Conservation (phyloP, 495 filamentous ascomycete species). For the Bryoglossum gracile region DNA sequence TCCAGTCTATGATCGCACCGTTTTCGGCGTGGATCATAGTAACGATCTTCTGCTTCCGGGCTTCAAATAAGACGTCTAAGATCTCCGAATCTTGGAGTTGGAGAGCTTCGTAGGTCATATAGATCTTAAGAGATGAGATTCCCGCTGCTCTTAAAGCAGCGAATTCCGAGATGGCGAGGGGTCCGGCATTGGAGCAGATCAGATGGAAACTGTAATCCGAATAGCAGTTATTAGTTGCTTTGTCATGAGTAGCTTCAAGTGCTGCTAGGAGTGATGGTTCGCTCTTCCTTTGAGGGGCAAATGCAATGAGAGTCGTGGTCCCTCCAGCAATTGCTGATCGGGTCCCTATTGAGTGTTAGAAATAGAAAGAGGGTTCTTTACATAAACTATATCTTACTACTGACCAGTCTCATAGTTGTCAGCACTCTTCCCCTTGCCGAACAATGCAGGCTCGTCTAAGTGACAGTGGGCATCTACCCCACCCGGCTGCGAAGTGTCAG, state of each 20-base stretch:
- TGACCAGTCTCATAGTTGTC: constrained; percentile 43
- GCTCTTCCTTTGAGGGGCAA: constrained; percentile 46
- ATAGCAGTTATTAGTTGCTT: constrained; percentile 41
- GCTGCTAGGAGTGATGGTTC: constrained; percentile 42
- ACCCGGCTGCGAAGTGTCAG: constrained; percentile 25
- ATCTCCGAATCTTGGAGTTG: constrained; percentile 50
- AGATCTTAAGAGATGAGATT: constrained; percentile 52
- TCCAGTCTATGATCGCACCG: constrained; percentile 45
- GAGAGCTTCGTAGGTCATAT: constrained; percentile 56
- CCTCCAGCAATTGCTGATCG: constrained; percentile 52
- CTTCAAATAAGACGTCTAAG: constrained; percentile 45
- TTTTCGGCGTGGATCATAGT: constrained; percentile 61
- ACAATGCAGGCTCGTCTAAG: constrained; percentile 33
- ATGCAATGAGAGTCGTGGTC: constrained; percentile 53
- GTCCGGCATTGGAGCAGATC: constrained; percentile 45
- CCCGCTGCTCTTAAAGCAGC: constrained; percentile 39
- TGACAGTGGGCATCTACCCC: constrained; percentile 39
- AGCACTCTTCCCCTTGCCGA: constrained; percentile 42
- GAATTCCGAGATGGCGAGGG: constrained; percentile 35
- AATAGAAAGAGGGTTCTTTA: constrained; percentile 1
- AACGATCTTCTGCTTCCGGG: constrained; percentile 40
- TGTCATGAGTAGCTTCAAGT: constrained; percentile 39
- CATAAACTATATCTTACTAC: neutral
- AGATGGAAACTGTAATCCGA: constrained; percentile 58
- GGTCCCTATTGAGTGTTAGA: constrained; percentile 30